Base-by-base conservation (phyloP, 441 rosid genomes). In the Erodium moschatum region DNA sequence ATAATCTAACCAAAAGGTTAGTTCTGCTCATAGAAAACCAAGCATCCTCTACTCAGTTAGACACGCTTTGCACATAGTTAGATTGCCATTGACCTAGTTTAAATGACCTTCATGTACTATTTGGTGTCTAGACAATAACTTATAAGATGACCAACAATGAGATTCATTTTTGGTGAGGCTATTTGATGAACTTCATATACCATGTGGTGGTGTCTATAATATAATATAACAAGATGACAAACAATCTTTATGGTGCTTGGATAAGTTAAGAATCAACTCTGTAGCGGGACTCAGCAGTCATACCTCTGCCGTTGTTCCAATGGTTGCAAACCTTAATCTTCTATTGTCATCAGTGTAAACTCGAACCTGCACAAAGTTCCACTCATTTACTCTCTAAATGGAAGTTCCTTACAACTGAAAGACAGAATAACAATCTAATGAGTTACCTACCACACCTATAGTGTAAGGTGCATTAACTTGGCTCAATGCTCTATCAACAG, bases 301-400 rank as follows among this genome's bases (percentile, higher is more conserved):
- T 76, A 93, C 98, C 93, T 91, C 98, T 21, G 97, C 98, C 18
- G 96, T 93, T 69, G 98, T 93, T 68, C 98, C 98, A 7, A 82
- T 77, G 18, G 72, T 81, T 31, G 96, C 83, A 78, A 85, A 84
- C 74, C 72, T 89, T 67, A 71, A 62, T 64, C 64, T 82, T 62
- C 78, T 11, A 75, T 68, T 80, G 13, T 56, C 69, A 76, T 87
- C 86, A 68, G 79, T 69, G 73, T 70, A 84, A 64, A 82, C 85
- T 79, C 74, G 91, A 75, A 93, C 79, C 98, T 93, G 77, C 52
- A 79, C 46, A 79, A 69, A 68, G n/a, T 11, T 69, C 72, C 62
- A 60, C 13, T 61, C 62, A 56, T 40, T 70, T 29, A 24, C 18
- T 15, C 60, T 7, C 44, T 40, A 40, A 8, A 2, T 16, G 60